Conservation (phyloP, 805 yeast genomes). For the Ogataea haglerorum region DNA sequence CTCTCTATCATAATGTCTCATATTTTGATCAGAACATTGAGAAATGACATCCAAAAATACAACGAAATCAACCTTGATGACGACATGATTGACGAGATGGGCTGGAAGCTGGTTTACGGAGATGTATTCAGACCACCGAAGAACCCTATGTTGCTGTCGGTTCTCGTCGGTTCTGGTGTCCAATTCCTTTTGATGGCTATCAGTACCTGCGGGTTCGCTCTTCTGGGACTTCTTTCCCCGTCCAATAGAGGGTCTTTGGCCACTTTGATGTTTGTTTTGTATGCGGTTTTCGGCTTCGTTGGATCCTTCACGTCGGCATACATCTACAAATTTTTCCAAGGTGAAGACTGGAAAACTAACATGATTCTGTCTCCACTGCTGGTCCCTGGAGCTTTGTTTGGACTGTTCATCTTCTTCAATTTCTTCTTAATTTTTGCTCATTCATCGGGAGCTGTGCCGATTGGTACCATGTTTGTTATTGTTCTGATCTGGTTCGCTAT, state of each 20-base stretch:
- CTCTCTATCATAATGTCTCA: constrained; percentile 77
- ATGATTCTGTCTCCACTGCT: constrained; percentile 76
- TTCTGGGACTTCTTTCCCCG: constrained; percentile 87
- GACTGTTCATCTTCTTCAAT: constrained; percentile 65
- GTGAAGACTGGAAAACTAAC: constrained; percentile 86
- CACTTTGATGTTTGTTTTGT: constrained; percentile 83
- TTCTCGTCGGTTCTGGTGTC: constrained; percentile 82
- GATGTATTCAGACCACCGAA: constrained; percentile 89
- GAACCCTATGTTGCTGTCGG: constrained; percentile 66
- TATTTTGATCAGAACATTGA: constrained; percentile 72
- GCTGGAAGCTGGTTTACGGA: constrained; percentile 96
- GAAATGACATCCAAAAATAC: constrained; percentile 81
- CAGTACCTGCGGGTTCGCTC: constrained; percentile 74
- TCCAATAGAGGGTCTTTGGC: constrained; percentile 91
- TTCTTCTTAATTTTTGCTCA: constrained; percentile 72
- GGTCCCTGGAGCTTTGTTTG: constrained; percentile 78
- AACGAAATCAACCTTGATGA: constrained; percentile 86
- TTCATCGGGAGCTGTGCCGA: constrained; percentile 93
- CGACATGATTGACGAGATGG: constrained; percentile 87
- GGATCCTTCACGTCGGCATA: constrained; percentile 88
- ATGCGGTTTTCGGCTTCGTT: constrained; percentile 73
- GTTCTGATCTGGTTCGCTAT: constrained; percentile 80
- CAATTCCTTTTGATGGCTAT: constrained; percentile 78
- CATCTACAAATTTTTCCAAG: constrained; percentile 85
- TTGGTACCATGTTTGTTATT: constrained; percentile 82